A percentile compares a stretch with the other conserved stretches of the same genome.
Conservation (phyloP, 208 protist genomes). For the Trypanosoma theileri region DNA sequence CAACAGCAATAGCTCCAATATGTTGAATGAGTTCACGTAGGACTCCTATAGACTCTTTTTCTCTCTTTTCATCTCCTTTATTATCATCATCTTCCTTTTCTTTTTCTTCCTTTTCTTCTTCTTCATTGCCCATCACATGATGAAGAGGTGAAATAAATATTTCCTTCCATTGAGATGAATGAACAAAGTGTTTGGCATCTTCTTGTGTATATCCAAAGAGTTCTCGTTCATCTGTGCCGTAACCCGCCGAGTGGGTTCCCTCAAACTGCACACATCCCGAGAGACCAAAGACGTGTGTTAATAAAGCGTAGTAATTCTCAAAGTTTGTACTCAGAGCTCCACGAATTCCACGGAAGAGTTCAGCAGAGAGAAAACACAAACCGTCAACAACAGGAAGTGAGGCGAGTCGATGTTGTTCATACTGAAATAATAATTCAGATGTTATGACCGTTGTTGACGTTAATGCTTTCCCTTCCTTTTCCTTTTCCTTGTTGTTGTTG, state of each 20-base stretch:
- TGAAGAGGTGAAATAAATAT: not conserved
- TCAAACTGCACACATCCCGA: slow-evolving; percentile 1
- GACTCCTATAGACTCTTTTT: slow-evolving; percentile 1
- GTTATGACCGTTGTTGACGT: not conserved
- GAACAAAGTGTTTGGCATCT: slow-evolving; percentile 8
- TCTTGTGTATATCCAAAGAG: slow-evolving; percentile 24
- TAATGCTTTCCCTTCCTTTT: not conserved
- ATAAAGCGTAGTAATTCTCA: slow-evolving; percentile 58
- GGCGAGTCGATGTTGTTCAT: slow-evolving; percentile 41
- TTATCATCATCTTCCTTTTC: not conserved
- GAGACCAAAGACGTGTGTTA: slow-evolving; percentile 47
- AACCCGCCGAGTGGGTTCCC: not conserved
- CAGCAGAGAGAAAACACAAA: slow-evolving; percentile 56
- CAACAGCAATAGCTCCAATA: slow-evolving; percentile 36
- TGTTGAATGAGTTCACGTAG: slow-evolving; percentile 38
- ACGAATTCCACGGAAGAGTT: slow-evolving; percentile 82
- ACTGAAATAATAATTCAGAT: slow-evolving; percentile 32
- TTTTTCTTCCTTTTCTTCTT: not conserved
- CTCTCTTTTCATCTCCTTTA: not conserved
- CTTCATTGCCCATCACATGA: not conserved
- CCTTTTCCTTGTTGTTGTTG: not conserved
- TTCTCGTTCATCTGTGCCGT: slow-evolving; percentile 8
- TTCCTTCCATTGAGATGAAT: slow-evolving; percentile 15
- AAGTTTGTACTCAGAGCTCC: slow-evolving; percentile 80
- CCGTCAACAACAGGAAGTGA: slow-evolving; percentile 69